Conservation (phyloP, 805 yeast species). For the Suhomyces vadensis region DNA sequence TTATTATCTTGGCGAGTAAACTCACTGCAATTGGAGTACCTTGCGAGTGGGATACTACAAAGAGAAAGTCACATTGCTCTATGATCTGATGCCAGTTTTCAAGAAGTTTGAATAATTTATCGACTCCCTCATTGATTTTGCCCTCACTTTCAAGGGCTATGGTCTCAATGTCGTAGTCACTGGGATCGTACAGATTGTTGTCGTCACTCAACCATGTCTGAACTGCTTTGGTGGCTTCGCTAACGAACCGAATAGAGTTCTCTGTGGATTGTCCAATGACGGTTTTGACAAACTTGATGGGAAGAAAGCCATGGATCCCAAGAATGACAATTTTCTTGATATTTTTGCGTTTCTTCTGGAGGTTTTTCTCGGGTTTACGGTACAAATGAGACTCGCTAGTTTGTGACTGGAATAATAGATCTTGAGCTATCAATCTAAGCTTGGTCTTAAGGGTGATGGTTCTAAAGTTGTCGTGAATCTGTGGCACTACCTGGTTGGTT, state of each 20-base stretch:
- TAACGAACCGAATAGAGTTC: conserved; percentile 29
- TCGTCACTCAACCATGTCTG: conserved; percentile 25
- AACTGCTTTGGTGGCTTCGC: conserved; percentile 30
- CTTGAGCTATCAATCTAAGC: conserved; percentile 20
- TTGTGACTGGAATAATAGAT: conserved; percentile 13
- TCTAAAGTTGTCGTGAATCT: conserved; percentile 19
- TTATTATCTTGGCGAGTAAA: conserved; percentile 17
- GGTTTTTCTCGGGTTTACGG: conserved; percentile 12
- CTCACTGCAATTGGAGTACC: conserved; percentile 36
- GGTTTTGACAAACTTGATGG: conserved; percentile 39
- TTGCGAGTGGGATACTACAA: conserved; percentile 34
- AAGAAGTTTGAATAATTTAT: conserved; percentile 25
- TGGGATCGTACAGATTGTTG: conserved; percentile 11
- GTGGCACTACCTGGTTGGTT: conserved; percentile 14
- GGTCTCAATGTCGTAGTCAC: conserved; percentile 28
- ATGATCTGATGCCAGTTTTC: conserved; percentile 35
- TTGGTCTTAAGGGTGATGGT: conserved; percentile 21
- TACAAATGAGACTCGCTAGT: conserved; percentile 30
- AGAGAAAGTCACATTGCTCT: conserved; percentile 32
- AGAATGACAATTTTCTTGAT: conserved; percentile 31
- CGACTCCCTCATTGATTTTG: conserved; percentile 29
- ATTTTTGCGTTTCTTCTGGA: conserved; percentile 10
- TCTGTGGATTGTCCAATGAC: conserved; percentile 41
- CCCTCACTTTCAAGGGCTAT: conserved; percentile 46
- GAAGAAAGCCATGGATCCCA: conserved; percentile 42